phyloP scores from a whole-genome alignment of 164 flowering plant species.

The Liquidambar formosana region DNA sequence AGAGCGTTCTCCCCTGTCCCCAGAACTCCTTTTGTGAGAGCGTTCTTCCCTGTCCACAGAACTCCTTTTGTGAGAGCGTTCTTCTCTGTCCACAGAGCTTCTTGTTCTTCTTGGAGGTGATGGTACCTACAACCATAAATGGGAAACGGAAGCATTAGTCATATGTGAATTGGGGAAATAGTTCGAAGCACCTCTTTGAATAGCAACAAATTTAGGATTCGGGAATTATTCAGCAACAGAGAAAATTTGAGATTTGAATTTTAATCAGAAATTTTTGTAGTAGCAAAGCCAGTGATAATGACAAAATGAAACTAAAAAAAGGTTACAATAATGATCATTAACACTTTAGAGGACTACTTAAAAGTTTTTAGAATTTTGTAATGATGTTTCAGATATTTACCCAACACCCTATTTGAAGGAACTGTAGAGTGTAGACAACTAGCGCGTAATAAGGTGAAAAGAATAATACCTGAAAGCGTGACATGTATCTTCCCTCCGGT shows the following conservation, averaged over 20 bases:
- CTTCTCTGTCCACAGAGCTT: conserved; percentile 15
- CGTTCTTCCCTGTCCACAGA: conserved; percentile 18
- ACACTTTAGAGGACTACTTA: too few relatives aligned
- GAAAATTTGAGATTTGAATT: neutral
- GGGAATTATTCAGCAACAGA: neutral
- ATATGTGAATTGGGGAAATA: neutral
- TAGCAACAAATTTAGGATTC: neutral
- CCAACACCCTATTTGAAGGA: neutral
- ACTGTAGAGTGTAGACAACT: neutral
- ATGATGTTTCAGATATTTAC: neutral
- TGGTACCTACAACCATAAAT: conserved; percentile 58
- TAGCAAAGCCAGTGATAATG: too few relatives aligned
- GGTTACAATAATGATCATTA: too few relatives aligned
- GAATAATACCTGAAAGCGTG: conserved; percentile 69
- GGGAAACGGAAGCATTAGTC: neutral
- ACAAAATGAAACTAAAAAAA: too few relatives aligned
- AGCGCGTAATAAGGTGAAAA: neutral
- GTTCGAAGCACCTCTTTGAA: neutral
- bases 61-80: conserved; percentile 1
- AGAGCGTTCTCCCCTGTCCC: conserved; percentile 8
- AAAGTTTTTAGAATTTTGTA: too few relatives aligned
- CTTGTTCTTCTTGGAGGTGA: conserved; percentile 66
- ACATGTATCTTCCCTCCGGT: conserved; percentile 91
- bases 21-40: neutral
- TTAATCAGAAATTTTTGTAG: neutral